Conservation (phyloP, 345 rosid genomes). For the Syzygium oleosum region DNA sequence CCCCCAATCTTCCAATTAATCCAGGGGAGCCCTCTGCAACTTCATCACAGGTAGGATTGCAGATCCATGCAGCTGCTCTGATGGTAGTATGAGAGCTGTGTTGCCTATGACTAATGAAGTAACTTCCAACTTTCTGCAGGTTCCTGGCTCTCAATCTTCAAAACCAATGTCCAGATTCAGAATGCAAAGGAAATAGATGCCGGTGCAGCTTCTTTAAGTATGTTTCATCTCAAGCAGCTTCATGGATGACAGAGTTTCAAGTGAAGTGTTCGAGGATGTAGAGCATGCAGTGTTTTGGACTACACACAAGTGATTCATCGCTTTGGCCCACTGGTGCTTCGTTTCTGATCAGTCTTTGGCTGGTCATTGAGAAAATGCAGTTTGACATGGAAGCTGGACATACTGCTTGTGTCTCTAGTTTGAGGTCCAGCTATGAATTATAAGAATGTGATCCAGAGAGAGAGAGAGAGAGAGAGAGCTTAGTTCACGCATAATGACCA, state of each 20-base stretch:
- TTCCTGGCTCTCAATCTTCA: conserved; percentile 41
- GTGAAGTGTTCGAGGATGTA: not conserved
- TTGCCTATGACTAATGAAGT: not conserved
- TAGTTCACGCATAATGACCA: not conserved
- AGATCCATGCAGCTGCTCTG: not conserved
- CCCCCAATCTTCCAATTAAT: conserved; percentile 17
- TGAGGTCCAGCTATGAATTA: not conserved
- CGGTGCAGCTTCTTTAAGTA: not conserved
- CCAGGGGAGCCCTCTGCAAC: conserved; percentile 5
- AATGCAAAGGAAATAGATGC: conserved; percentile 51
- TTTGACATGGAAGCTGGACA: not conserved
- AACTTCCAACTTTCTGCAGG: conserved; percentile 23
- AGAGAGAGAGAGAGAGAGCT: not conserved
- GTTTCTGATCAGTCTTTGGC: not conserved
- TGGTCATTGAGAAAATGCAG: not conserved
- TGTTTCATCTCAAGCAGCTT: not conserved
- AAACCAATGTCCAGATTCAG: conserved; percentile 81
- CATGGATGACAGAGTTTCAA: not conserved
- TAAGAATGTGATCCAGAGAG: not conserved
- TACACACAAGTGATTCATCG: not conserved
- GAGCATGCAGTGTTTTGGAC: not conserved
- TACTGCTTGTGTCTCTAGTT: not conserved
- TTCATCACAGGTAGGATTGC: conserved; percentile 41
- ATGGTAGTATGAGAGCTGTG: not conserved
- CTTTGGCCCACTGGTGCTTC: not conserved